A percentile compares a stretch with the other conserved stretches of the same genome.
phyloP scores from a whole-genome alignment of 1,284 basidiomycete species.

The Termitomyces sp. region DNA sequence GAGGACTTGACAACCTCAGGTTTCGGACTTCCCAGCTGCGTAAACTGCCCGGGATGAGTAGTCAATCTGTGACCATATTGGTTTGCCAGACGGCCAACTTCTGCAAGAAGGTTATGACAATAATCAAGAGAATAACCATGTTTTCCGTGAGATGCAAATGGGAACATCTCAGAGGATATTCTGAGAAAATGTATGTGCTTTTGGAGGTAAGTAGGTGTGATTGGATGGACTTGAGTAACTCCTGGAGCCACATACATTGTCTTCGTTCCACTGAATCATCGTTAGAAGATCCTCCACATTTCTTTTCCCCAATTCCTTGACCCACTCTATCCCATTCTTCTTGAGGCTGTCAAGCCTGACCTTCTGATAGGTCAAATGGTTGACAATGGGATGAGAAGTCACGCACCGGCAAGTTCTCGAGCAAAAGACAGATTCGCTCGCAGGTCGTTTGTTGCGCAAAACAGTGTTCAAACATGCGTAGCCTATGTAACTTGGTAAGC shows the following conservation, averaged over 20 bases:
- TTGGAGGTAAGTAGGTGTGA: neutral
- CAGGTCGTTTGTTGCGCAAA: slow-evolving; percentile 64
- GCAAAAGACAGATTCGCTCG: slow-evolving; percentile 62
- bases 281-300: slow-evolving; percentile 70
- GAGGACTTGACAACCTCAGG: slow-evolving; percentile 70
- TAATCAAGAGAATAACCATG: slow-evolving; percentile 81
- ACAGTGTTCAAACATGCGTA: slow-evolving; percentile 87
- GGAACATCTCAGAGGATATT: slow-evolving; percentile 87
- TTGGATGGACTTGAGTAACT: neutral
- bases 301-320: slow-evolving; percentile 72
- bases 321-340: slow-evolving; percentile 78
- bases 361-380: slow-evolving; percentile 1
- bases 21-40: slow-evolving; percentile 78
- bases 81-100: slow-evolving; percentile 71
- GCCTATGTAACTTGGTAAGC: slow-evolving; percentile 25
- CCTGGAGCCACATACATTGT: slow-evolving; percentile 42
- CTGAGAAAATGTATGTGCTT: slow-evolving; percentile 75
- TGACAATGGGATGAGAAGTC: neutral
- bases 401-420: slow-evolving; percentile 60
- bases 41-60: slow-evolving; percentile 85
- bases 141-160: slow-evolving; percentile 78
- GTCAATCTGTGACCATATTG: slow-evolving; percentile 80
- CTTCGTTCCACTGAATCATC: slow-evolving; percentile 84
- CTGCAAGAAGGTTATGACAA: slow-evolving; percentile 44
- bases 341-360: slow-evolving; percentile 69